Conservation (phyloP, 106 monocot genomes). For the Alisma plantagoaquatica region DNA sequence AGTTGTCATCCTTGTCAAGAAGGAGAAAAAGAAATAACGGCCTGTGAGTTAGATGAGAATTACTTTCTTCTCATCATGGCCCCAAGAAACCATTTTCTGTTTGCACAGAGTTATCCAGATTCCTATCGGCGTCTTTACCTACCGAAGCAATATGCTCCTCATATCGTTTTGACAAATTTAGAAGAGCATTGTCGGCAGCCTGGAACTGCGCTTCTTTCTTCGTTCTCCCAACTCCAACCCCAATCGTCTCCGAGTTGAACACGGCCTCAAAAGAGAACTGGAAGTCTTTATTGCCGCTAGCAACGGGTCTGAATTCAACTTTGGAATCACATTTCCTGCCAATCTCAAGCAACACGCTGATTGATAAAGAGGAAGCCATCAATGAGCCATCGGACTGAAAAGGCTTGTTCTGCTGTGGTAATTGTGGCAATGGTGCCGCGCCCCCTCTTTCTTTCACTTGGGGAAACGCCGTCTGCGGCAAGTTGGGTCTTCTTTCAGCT, state of each 20-base stretch:
- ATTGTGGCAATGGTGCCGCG: too few relatives aligned
- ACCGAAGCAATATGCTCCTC: conserved; percentile 9
- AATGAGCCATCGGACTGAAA: conserved; percentile 15
- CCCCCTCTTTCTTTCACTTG: too few relatives aligned
- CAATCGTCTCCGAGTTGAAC: conserved; percentile 39
- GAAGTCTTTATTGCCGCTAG: conserved; percentile 36
- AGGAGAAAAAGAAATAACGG: too few relatives aligned
- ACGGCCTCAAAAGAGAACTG: conserved; percentile 55
- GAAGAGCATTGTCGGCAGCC: conserved; percentile 79
- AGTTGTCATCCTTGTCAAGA: too few relatives aligned
- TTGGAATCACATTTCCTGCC: conserved; percentile 61
- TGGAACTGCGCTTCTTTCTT: conserved; percentile 76
- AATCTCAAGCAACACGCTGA: conserved; percentile 66
- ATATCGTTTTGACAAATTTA: conserved; percentile 60
- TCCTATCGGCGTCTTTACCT: too few relatives aligned
- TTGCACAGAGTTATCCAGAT: too few relatives aligned
- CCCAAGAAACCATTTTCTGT: too few relatives aligned
- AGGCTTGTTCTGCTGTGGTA: too few relatives aligned
- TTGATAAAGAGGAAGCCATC: conserved; percentile 20
- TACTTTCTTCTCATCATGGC: too few relatives aligned
- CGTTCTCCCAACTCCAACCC: conserved; percentile 73
- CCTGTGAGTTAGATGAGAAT: too few relatives aligned
- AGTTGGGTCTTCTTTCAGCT: conserved; percentile 37
- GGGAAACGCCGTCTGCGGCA: too few relatives aligned
- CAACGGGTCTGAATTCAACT: conserved; percentile 65